These are phyloP conservation scores for Rhynchosporium agropyri DNA, from an alignment of 2,329 filamentous ascomycete species.

Conservation along the genomic window DNA sequence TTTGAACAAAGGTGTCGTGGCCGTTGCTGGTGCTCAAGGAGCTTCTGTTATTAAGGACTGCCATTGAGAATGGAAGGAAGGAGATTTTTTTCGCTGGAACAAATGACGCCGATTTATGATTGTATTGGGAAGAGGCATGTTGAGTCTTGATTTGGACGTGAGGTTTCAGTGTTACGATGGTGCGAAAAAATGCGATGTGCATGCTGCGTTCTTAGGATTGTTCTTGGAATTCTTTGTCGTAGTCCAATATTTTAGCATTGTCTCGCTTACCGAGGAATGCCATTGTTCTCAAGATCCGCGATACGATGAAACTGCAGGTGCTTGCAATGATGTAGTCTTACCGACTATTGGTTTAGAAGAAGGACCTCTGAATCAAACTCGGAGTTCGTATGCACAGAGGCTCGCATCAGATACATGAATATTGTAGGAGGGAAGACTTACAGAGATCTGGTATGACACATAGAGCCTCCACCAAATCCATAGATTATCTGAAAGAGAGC, in stretches of 20 bases:
- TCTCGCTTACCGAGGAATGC: constrained; percentile 25
- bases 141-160: neutral
- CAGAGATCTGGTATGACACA: neutral
- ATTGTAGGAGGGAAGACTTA: neutral
- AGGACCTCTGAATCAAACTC: neutral
- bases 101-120: neutral
- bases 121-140: constrained; percentile 2
- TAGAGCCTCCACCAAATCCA: neutral
- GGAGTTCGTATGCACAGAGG: neutral
- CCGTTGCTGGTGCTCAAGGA: constrained; percentile 17
- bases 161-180: neutral
- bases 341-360: neutral
- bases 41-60: constrained; percentile 6
- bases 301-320: neutral
- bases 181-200: constrained; percentile 15
- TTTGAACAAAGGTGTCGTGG: constrained; percentile 14
- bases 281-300: constrained; percentile 10
- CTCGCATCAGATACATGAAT: neutral
- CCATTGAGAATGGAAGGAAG: constrained; percentile 9
- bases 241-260: constrained; percentile 21
- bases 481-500: neutral
- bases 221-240: constrained; percentile 15
- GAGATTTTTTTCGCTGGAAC: constrained; percentile 4
- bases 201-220: constrained; percentile 9
- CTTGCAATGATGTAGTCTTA: too few relatives aligned